Base-by-base conservation (phyloP, 2,329 filamentous ascomycete species). In the Verticillium dahliae region DNA sequence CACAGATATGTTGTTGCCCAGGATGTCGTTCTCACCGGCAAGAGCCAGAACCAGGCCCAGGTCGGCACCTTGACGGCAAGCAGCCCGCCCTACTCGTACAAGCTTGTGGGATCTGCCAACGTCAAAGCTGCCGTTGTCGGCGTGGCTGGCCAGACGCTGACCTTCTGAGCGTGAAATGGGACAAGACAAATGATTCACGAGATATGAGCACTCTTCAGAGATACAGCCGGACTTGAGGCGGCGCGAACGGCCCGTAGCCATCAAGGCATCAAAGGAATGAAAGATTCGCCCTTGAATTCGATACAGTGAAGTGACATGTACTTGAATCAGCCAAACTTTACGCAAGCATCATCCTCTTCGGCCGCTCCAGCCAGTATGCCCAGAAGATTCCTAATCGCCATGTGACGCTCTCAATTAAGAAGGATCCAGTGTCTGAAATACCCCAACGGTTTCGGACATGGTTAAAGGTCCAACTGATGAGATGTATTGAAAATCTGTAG, bases 81-180 rank as follows among this genome's bases (percentile, higher is more conserved):
- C 11, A 79, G 78, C 0, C 86, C 85, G 69, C 67, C 69, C 27
- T 85, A 85, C 70, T 73, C 71, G 7, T 70, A 79, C 61, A 57
- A 57, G 1, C 64, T 65, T 2, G 67, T 85, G 31, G 80, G 79
- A 1, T 78, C 78, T 0, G 71, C 63, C 6, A 76, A 72, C 31
- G 78, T 83, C 31, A 73, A 77, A 68, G 71, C 66, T 35, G 71
- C 74, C 10, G 74, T 82, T 18, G 67, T 67, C 1, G 66, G 66
- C 45, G 70, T 62, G n/a, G 74, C 73, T 15, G 74, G 74, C 15
- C 71, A 74, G 67, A 75, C 66, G 27, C 63, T 74, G 14, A 58
- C 59, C 2, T 65, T 65, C 31, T 65, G 38, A 58, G 18, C 3
- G 45, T 4, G 45, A 15, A 1, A 4, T 15, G 50, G 10, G 1